Evolutionary conservation across 2,329 filamentous ascomycete genomes (phyloP), one percentile per base, ranked within the genome.

Genomic region (Cladobotryum mycophilum): DNA sequence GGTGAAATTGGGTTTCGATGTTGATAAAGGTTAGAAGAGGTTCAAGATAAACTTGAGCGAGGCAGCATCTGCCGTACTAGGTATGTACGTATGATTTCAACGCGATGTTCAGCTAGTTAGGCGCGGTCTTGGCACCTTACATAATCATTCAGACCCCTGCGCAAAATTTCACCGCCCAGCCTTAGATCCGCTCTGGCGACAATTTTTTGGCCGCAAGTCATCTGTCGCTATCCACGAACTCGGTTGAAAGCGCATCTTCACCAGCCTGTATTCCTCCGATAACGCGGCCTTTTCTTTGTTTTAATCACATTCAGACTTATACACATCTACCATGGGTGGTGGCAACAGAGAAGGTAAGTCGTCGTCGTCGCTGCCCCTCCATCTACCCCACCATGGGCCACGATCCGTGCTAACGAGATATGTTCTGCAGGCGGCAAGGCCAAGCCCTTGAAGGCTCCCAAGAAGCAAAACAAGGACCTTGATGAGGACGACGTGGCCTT

Each of bases 401-500:
- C 14, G n/a, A n/a, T 13, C 37, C 37, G 37, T 18, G n/a, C n/a
- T 15, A 40, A 11, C 17, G 14, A n/a, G 38, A 41, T 17, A 14
- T 25, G 30, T 36, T 46, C 41, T 18, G n/a, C 56, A 91, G 87
- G 86, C 69, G 87, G 87, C 77, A 91, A 90, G 78, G 82, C 75
- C 61, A 89, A 90, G 81, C 87, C 87, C 61, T 76, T 89, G 72
- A 96, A 96, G 85, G 81, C 86, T 60, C 77, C 89, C 55, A 96
- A 96, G 84, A 95, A 92, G 80, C 78, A 80, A 48, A 76, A 79
- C 66, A 86, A 85, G 71, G 90, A 96, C 2, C 70, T 91, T 52
- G 91, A 96, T 67, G 90, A 96, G 0, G 89, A 95, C 41, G 90
- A 96, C 58, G 71, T 85, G 67, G 89, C 89, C 5, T 90, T 79